Evolutionary conservation across 2,329 filamentous ascomycete species (phyloP), one percentile per base, ranked within the genome.

Genomic region (Cladosporium sphaerospermum): DNA sequence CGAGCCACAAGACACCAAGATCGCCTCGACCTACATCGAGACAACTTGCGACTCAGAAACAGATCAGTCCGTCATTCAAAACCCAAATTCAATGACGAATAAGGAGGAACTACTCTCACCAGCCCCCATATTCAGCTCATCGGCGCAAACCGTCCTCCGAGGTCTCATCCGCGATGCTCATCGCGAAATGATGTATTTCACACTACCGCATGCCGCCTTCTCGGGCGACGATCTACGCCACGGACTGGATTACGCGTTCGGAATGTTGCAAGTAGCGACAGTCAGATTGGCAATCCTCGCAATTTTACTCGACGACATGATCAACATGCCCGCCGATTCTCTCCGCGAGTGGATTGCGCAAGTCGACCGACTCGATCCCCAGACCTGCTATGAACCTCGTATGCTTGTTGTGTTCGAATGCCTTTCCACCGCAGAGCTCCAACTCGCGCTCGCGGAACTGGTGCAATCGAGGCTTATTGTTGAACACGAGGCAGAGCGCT

Each of bases 161-260:
- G 48, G 48, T 11, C 19, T 51, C 4, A 51, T 51, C 18, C 40
- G 48, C 11, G 48, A 51, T 11, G 40, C 40, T 8, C 48, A 39
- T 14, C 40, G 32, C 7, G 40, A 32, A n/a, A 44, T 39, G 32
- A 51, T 51, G 41, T 36, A 51, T 39, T 51, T 51, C 40, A 51
- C 48, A 1, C 9, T 51, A 8, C 32, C 39, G 2, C 48, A 51
- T 16, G 28, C 40, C n/a, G 18, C 11, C 8, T 51, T 51, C 48
- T 37, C 40, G 3, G 16, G 10, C 4, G 18, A 43, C 2, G 48
- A 51, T 9, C 16, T 51, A 9, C 31, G 32, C 33, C 1, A 51
- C 11, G 40, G 48, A 1, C 32, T 51, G 3, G 18, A 39, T 9
- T 44, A 37, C 31, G 48, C 48, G 10, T 51, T 37, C 40, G 34